Conservation (phyloP, 495 filamentous ascomycete genomes). For the Usnea hakonensis region DNA sequence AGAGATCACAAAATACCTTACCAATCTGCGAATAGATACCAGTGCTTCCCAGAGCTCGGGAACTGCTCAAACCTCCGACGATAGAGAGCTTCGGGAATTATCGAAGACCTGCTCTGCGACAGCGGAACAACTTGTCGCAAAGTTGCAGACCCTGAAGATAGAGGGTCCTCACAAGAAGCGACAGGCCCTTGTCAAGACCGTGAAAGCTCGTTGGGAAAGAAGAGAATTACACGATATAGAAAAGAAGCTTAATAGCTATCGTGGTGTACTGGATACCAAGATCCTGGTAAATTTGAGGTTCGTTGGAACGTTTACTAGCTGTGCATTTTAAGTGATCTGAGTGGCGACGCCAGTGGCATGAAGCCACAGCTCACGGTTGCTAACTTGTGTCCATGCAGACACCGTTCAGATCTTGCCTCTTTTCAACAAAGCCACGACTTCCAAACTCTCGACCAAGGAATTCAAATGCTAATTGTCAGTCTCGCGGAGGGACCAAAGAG, state of each 20-base stretch:
- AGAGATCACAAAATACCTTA: background rate
- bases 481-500: background rate
- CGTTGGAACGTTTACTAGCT: background rate
- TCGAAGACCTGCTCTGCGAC: constrained; percentile 9
- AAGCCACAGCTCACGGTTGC: background rate
- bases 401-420: background rate
- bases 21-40: background rate
- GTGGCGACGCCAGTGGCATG: too few species aligned
- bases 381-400: background rate
- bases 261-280: constrained; percentile 5
- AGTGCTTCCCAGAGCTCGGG: background rate
- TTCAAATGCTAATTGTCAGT: background rate
- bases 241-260: constrained; percentile 7
- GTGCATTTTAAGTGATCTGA: background rate
- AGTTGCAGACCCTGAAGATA: constrained; percentile 2
- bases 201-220: background rate
- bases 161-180: background rate
- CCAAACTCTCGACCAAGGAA: background rate
- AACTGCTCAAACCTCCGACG: background rate
- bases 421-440: constrained; percentile 1
- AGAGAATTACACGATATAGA: background rate
- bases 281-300: constrained; percentile 9
- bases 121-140: constrained; percentile 1
- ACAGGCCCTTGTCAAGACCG: background rate
- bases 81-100: background rate